Evolutionary conservation across 768 basidiomycete species (phyloP).

Genomic region (Punctularia strigosozonata): DNA sequence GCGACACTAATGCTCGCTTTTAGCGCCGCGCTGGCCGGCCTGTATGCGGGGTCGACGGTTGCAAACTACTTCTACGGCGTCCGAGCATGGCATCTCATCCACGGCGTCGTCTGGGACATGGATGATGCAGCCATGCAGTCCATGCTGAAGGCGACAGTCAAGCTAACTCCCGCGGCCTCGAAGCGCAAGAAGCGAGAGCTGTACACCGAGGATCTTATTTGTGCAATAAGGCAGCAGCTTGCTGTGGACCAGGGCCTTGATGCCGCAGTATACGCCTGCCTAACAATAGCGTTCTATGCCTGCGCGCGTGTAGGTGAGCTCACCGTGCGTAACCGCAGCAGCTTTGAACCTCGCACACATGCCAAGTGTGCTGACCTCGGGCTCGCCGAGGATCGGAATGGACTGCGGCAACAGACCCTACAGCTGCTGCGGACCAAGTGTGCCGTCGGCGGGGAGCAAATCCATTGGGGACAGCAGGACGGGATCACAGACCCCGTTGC

Average conservation of each 20-base stretch:
- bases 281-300: slow-evolving; percentile 27
- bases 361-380: slow-evolving; percentile 16
- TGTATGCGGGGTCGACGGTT: slow-evolving; percentile 20
- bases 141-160: slow-evolving; percentile 13
- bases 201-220: slow-evolving; percentile 16
- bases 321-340: slow-evolving; percentile 18
- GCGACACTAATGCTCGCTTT: slow-evolving; percentile 13
- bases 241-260: slow-evolving; percentile 18
- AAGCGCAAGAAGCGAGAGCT: slow-evolving; percentile 19
- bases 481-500: slow-evolving; percentile 18
- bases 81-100: slow-evolving; percentile 34
- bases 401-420: slow-evolving; percentile 15
- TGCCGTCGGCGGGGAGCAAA: slow-evolving; percentile 15
- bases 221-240: slow-evolving; percentile 11
- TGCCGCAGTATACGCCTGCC: slow-evolving; percentile 23
- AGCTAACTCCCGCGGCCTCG: slow-evolving; percentile 21
- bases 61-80: slow-evolving; percentile 26
- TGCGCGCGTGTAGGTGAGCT: slow-evolving; percentile 25
- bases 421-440: slow-evolving; percentile 19
- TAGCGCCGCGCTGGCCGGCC: slow-evolving; percentile 12
- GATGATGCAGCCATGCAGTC: slow-evolving; percentile 15
- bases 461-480: too few relatives aligned
- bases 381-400: slow-evolving; percentile 13
- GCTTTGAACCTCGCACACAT: slow-evolving; percentile 19
- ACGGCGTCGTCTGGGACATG: slow-evolving; percentile 24